These are phyloP conservation scores for Cryptococcus floricola DNA, from an alignment of 1,284 basidiomycete species.

Conservation along the genomic window DNA sequence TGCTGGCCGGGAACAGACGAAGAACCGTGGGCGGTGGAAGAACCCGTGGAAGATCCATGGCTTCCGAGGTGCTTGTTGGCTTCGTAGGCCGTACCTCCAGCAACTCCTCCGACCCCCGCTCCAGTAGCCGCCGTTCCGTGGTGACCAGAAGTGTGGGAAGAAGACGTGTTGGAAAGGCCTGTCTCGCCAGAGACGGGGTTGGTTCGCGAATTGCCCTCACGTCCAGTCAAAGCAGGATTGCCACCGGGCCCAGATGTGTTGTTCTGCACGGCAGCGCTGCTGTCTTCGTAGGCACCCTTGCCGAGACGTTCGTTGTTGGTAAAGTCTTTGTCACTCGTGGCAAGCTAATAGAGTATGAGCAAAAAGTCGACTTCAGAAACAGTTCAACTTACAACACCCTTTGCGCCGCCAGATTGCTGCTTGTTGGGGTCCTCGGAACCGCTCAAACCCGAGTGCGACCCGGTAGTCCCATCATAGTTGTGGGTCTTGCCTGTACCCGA, in stretches of 20 bases:
- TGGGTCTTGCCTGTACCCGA: slow-evolving; percentile 1
- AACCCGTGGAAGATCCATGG: background rate
- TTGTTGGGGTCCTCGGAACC: slow-evolving; percentile 1
- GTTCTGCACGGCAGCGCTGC: slow-evolving; percentile 20
- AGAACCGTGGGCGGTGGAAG: background rate
- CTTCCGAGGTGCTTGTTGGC: background rate
- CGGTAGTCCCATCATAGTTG: slow-evolving; percentile 2
- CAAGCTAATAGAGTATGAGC: slow-evolving; percentile 17
- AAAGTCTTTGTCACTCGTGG: slow-evolving; percentile 34
- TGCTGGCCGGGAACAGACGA: background rate
- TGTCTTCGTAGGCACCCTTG: slow-evolving; percentile 26
- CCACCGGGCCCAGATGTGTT: slow-evolving; percentile 34
- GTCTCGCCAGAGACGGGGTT: slow-evolving; percentile 30
- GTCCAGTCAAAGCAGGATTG: slow-evolving; percentile 33
- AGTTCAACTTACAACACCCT: background rate
- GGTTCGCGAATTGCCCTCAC: slow-evolving; percentile 26
- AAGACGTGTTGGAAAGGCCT: background rate
- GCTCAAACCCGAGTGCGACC: background rate
- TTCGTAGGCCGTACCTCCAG: background rate
- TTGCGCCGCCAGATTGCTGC: slow-evolving; percentile 5
- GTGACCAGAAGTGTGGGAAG: slow-evolving; percentile 1
- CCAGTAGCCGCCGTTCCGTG: slow-evolving; percentile 3
- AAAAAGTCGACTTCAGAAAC: background rate
- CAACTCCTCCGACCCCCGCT: slow-evolving; percentile 5
- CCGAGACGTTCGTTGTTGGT: slow-evolving; percentile 18